Evolutionary conservation across 2,329 filamentous ascomycete genomes (phyloP).

Genomic region (Sphaceloma murrayae): DNA sequence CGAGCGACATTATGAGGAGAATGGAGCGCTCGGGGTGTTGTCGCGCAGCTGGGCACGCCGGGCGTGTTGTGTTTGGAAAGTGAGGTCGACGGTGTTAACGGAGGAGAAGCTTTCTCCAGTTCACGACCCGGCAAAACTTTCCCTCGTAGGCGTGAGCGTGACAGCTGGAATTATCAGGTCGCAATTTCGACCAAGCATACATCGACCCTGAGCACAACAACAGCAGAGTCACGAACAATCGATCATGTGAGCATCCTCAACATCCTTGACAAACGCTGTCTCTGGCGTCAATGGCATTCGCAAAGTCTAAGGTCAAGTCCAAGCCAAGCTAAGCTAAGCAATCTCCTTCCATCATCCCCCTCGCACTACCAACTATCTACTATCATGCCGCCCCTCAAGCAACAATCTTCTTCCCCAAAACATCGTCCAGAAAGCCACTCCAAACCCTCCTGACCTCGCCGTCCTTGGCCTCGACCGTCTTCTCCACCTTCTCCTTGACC

Average conservation of each 20-base stretch:
- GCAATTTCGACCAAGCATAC: no score
- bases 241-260: no score
- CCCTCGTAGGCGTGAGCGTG: neutral
- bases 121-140: neutral
- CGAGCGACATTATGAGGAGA: constrained; percentile 10
- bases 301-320: no score
- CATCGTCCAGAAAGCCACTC: constrained; percentile 42
- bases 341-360: neutral
- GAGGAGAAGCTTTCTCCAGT: constrained; percentile 16
- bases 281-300: no score
- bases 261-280: no score
- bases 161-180: no score
- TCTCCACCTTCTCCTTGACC: constrained; percentile 34
- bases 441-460: constrained; percentile 34
- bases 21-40: neutral
- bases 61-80: constrained; percentile 8
- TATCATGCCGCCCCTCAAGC: neutral
- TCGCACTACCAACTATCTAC: neutral
- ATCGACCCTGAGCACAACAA: no score
- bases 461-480: no score
- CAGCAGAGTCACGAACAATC: no score
- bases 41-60: neutral
- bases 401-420: constrained; percentile 31
- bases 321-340: neutral
- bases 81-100: neutral